Base-by-base conservation (phyloP, 2,329 filamentous ascomycete species). In the Drechslerella stenobrocha region DNA sequence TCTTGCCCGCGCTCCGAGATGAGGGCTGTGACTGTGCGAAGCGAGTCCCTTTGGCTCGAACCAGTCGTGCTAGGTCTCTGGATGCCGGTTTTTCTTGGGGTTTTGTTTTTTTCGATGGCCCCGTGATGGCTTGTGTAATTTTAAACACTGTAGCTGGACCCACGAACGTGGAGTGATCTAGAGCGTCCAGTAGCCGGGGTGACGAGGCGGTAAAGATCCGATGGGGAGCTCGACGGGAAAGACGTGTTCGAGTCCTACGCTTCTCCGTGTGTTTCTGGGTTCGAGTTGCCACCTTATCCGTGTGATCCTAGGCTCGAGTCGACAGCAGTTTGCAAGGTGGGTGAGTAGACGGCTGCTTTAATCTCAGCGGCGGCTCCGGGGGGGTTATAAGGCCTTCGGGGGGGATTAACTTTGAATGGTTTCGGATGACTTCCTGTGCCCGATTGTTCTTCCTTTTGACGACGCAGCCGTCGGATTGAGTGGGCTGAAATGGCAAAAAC, bases 61-160 rank as follows among this genome's bases (percentile, higher is more conserved):
- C 13, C 37, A 18, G 37, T 42, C 22, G n/a, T 42, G 37, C 13
- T 18, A 42, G n/a, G 13, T 42, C 22, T 18, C 4, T n/a, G 4
- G 8, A 18, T 18, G 13, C 22, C 37, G 13, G 3, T 45, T 40
- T 28, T 48, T 48, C 34, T 37, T 40, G 35, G 18, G 28, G 30
- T 24, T 34, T 42, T 20, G 18, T 42, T 42, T 42, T 20, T 42
- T 18, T 42, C 15, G 3, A 20, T 32, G 53, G 52, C 55, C 63
- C 50, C 63, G 63, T 67, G 63, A 67, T 67, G 26, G 30, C 28
- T 34, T 60, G 55, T 67, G 63, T 60, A 60, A 66, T 66, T 53
- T 58, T 35, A 53, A 37, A 28, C 28, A 37, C 53, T 45, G 50
- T 56, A 48, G 28, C 55, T 60, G n/a, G n/a, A n/a, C n/a, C n/a